These are phyloP conservation scores for Penicillium lividum DNA, from an alignment of 495 filamentous ascomycete genomes.

Conservation along the genomic window DNA sequence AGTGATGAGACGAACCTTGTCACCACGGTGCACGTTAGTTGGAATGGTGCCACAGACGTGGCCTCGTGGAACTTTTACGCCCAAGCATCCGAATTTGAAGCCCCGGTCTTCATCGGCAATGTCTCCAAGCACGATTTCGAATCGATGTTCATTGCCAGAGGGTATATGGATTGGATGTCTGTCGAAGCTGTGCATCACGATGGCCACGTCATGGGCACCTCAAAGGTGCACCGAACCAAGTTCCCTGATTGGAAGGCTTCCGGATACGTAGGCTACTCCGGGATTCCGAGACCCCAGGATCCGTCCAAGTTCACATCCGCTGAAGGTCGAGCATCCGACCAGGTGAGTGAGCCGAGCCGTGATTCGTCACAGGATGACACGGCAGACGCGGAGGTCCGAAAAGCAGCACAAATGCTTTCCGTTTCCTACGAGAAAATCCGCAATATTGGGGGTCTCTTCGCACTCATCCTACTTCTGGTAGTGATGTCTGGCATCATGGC, in stretches of 20 bases:
- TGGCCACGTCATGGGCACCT: slow-evolving; percentile 22
- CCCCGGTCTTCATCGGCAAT: slow-evolving; percentile 27
- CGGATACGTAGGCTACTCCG: slow-evolving; percentile 16
- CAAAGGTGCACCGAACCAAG: slow-evolving; percentile 22
- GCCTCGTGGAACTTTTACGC: slow-evolving; percentile 40
- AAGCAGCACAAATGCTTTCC: slow-evolving; percentile 22
- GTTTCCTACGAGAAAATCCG: slow-evolving; percentile 24
- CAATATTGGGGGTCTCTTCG: slow-evolving; percentile 25
- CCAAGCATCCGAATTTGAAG: slow-evolving; percentile 26
- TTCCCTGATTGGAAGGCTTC: slow-evolving; percentile 22
- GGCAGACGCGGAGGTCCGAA: slow-evolving; percentile 20
- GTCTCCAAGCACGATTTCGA: slow-evolving; percentile 31
- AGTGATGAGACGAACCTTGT: slow-evolving; percentile 31
- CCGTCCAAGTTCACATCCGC: slow-evolving; percentile 13
- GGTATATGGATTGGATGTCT: slow-evolving; percentile 41
- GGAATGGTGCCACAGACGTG: slow-evolving; percentile 51
- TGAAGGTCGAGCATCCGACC: neutral
- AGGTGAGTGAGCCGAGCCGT: neutral
- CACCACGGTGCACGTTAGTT: slow-evolving; percentile 41
- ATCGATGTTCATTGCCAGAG: slow-evolving; percentile 33
- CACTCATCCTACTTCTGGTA: slow-evolving; percentile 25
- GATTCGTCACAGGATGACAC: slow-evolving; percentile 7
- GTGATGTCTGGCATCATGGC: slow-evolving; percentile 24
- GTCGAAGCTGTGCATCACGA: slow-evolving; percentile 48
- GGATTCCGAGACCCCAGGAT: slow-evolving; percentile 19